phyloP scores from a whole-genome alignment of 768 basidiomycete genomes.

The Rhodosporidiobolus odoratus region DNA sequence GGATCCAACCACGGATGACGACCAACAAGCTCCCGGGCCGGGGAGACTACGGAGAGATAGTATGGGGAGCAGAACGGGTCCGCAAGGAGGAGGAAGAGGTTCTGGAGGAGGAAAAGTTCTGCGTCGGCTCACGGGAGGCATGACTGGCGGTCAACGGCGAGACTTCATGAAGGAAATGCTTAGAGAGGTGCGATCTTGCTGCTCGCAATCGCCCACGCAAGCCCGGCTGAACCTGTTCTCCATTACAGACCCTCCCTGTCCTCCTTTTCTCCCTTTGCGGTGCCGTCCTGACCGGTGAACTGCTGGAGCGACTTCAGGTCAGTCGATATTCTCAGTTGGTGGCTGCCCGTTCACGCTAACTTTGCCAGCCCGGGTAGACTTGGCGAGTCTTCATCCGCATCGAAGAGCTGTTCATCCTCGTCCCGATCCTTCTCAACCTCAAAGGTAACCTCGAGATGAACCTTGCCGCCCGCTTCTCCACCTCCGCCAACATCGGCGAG shows the following conservation, averaged over 20 bases:
- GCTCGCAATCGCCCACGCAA: no score
- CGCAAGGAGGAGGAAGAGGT: background rate
- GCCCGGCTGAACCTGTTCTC: background rate
- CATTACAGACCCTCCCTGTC: slow-evolving; percentile 71
- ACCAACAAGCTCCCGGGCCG: background rate
- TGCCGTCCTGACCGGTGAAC: slow-evolving; percentile 81
- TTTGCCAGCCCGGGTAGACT: slow-evolving; percentile 51
- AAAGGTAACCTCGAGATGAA: slow-evolving; percentile 97
- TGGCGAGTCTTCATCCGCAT: slow-evolving; percentile 86
- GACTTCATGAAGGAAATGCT: slow-evolving; percentile 34
- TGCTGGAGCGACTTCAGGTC: slow-evolving; percentile 80
- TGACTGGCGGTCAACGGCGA: slow-evolving; percentile 6
- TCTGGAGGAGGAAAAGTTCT: background rate
- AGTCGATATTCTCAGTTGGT: slow-evolving; percentile 38
- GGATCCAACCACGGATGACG: background rate
- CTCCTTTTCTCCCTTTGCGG: slow-evolving; percentile 77
- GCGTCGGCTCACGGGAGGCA: background rate
- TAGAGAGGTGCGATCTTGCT: slow-evolving; percentile 41
- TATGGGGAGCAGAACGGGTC: background rate
- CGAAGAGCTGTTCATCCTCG: slow-evolving; percentile 93
- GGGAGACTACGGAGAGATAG: background rate
- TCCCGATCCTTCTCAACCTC: slow-evolving; percentile 87
- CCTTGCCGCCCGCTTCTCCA: slow-evolving; percentile 88
- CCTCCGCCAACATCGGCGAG: slow-evolving; percentile 84
- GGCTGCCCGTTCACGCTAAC: background rate